Evolutionary conservation across 192 early-diverging fungal species (phyloP).

Genomic region (Backusella macrospora): DNA sequence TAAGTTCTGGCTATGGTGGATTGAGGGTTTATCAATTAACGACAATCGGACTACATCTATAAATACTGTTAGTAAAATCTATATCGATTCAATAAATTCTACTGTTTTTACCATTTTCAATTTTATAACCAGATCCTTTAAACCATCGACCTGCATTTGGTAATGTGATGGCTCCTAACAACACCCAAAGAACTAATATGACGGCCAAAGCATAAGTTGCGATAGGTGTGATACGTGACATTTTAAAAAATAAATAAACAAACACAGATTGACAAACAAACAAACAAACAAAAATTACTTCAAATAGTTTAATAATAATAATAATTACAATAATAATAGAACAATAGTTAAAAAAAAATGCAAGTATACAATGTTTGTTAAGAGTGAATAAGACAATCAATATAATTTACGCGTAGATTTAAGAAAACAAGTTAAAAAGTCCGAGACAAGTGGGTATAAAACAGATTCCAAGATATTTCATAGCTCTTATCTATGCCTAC

Average conservation of each 20-base stretch:
- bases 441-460: conserved; percentile 5
- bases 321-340: background rate
- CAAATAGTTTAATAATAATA: background rate
- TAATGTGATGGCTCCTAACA: conserved; percentile 23
- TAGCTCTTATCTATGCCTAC: background rate
- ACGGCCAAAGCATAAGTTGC: conserved; percentile 7
- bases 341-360: background rate
- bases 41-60: conserved; percentile 1
- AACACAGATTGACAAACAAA: conserved; percentile 18
- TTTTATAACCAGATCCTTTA: conserved; percentile 7
- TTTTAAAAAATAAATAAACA: background rate
- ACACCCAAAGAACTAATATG: conserved; percentile 16
- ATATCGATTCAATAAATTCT: background rate
- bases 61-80: background rate
- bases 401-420: conserved; percentile 8
- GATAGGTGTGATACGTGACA: conserved; percentile 11
- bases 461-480: background rate
- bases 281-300: background rate
- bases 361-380: background rate
- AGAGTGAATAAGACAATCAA: conserved; percentile 1
- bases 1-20: background rate
- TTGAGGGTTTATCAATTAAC: background rate
- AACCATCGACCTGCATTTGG: conserved; percentile 26
- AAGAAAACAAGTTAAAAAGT: background rate
- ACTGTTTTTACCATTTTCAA: background rate